Evolutionary conservation across 1,139 yeast genomes (phyloP), one percentile per base, ranked within the genome.

Genomic region (Sugiyamaella novakii): DNA sequence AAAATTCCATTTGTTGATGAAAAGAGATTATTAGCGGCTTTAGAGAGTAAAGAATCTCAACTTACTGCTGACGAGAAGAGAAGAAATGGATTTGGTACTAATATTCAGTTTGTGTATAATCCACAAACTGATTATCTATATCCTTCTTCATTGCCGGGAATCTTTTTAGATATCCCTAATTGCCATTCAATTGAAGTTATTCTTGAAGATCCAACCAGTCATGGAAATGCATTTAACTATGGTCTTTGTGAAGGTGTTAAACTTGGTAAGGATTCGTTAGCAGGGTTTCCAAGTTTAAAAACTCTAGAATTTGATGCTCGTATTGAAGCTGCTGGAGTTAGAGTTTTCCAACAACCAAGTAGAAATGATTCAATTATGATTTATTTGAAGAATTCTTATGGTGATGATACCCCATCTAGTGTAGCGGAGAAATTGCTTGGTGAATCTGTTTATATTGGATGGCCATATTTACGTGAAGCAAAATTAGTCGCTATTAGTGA

Each of bases 1-100:
- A 79, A 88, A 63, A 78, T 92, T 54, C 85, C 95, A 10, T 94
- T 94, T 74, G 97, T 92, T 46, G 98, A 94, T 59, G 91, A 86
- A 62, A 71, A 78, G 29, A 77, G 92, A 54, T 75, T 92, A 53
- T 71, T 86, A 46, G 80, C 75, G 2, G 91, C 92, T 0, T 79
- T 94, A 76, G 75, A 71, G 43, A 85, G 95, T 6, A 54, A 58
- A 22, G 86, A 87, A 52, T 63, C 70, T 0, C 76, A 75, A 53
- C 72, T 94, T 50, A 71, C 83, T 1, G 77, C 84, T 0, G 91
- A 80, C 38, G 98, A 94, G 64, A 73, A 74, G 44, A 64, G 65
- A 45, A 79, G 98, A 68, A 92, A 92, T 65, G 69, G 81, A 0
- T 80, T 83, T 65, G 97, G 98, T 5, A 62, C 68, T 5, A 84